These are phyloP conservation scores for Actinomortierella wolfii DNA, from an alignment of 371 early-diverging fungal genomes.

Conservation along the genomic window DNA sequence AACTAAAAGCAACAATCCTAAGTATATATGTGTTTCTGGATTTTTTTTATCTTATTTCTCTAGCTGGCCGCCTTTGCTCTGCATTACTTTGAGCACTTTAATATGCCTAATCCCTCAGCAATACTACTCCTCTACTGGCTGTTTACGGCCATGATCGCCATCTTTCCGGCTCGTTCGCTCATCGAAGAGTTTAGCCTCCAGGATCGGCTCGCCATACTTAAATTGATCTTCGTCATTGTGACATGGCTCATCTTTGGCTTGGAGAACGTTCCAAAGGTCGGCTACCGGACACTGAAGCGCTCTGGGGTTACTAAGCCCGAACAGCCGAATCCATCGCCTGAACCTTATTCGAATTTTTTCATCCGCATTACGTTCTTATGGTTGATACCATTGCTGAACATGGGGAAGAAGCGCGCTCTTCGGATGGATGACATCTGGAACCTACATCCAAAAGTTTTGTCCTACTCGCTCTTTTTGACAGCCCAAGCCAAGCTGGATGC, in stretches of 20 bases:
- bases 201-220: constrained; percentile 49
- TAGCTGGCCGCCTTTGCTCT: constrained; percentile 60
- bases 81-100: constrained; percentile 71
- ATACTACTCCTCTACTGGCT: constrained; percentile 79
- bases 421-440: constrained; percentile 83
- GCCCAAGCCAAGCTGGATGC: constrained; percentile 39
- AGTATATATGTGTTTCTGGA: neutral
- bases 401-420: constrained; percentile 75
- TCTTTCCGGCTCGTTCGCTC: constrained; percentile 61
- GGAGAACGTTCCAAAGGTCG: constrained; percentile 70
- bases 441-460: constrained; percentile 51
- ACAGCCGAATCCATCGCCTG: constrained; percentile 57
- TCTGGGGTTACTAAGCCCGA: constrained; percentile 24
- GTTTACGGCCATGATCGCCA: constrained; percentile 50
- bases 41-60: neutral
- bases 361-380: constrained; percentile 85
- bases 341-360: constrained; percentile 83
- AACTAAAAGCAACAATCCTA: no score
- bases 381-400: constrained; percentile 86
- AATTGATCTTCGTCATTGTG: constrained; percentile 50
- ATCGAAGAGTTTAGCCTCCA: constrained; percentile 36
- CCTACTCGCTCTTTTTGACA: constrained; percentile 37
- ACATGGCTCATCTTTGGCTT: constrained; percentile 63
- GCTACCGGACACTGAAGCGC: constrained; percentile 28
- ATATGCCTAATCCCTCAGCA: constrained; percentile 65